Base-by-base conservation (phyloP, 768 basidiomycete genomes). In the Panellus pusillus region DNA sequence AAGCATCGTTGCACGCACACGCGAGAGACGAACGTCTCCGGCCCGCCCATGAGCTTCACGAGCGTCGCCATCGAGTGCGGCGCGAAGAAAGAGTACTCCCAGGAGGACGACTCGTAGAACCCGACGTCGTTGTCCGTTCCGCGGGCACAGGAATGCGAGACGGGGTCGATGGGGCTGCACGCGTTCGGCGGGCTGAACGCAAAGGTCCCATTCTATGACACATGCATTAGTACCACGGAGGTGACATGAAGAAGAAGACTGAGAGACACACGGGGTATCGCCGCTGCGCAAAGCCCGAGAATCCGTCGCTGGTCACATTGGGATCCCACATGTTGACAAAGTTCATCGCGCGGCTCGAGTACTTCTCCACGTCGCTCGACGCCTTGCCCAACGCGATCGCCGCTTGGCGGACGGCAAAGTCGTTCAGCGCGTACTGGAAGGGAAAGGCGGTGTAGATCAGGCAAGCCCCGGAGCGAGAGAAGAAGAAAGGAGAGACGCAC, bases 41-140 rank as follows among this genome's bases (percentile, higher is more conserved):
- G 62, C 1, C 79, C 79, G 24, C 78, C 79, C 78, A 79, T 80
- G 4, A 79, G 69, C 14, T 58, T 58, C 29, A 80, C 64, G 29
- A 79, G 60, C 1, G 77, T 77, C 15, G 76, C 66, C 70, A 79
- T 77, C 6, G 78, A 78, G 49, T 80, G 77, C 4, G 79, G 78
- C 2, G 74, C 77, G 52, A 78, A 79, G 65, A 79, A 79, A 62
- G 75, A 78, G 69, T 76, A 76, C 54, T 80, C 78, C 78, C 78
- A 80, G 17, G 79, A 80, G 7, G 78, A 79, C 0, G 78, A 80
- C 69, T 80, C 76, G 54, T 80, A 80, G 55, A 80, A 79, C 7
- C 78, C 79, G 35, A 76, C 72, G 58, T 79, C 64, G 52, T 79
- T 80, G 63, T 80, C 78, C 14, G 69, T 67, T 12, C 78, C 78